Base-by-base conservation (phyloP, 2,329 filamentous ascomycete genomes). In the Trichoderma asperellum region DNA sequence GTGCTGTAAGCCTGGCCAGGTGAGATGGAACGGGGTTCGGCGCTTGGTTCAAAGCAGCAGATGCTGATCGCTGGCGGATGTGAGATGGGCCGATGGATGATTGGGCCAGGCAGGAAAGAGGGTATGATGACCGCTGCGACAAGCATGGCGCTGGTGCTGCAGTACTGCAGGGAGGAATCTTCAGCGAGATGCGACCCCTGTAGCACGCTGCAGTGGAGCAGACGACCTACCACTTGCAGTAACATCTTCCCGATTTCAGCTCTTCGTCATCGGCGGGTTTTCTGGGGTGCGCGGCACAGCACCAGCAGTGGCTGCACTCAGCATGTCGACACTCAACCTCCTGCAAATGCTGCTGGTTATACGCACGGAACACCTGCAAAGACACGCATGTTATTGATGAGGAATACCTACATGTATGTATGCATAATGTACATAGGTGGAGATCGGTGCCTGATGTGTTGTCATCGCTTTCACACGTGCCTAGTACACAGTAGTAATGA, bases 1-100 rank as follows among this genome's bases (percentile, higher is more conserved):
- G n/a, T n/a, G n/a, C n/a, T n/a, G 40, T 52, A 64, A 59, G 21
- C 32, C 34, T 59, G 34, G n/a, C 11, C 18, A 34, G 53, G 53
- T 40, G 34, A 59, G 57, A 35, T 34, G 35, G 32, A 52, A 29
- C 60, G 47, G 11, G 60, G 47, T 29, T 21, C 29, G 32, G 47
- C 18, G 60, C 60, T 53, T 63, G 32, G 47, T 47, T 63, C n/a
- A 24, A 63, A 63, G 47, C 29, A 55, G 60, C 34, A 37, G 43
- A 18, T 24, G 34, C 52, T 52, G 59, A 62, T 62, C 59, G 40
- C 35, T 29, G 40, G 3, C 40, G 40, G 40, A 43, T 7, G 34
- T 49, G 40, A 24, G 29, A 52, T 35, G 18, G 37, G 21, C 29
- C 40, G 40, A 29, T 43, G 11, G n/a, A 29, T 63, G 43, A 61